These are phyloP conservation scores for Aspergillus sojae DNA, from an alignment of 2,329 filamentous ascomycete genomes.

Conservation along the genomic window DNA sequence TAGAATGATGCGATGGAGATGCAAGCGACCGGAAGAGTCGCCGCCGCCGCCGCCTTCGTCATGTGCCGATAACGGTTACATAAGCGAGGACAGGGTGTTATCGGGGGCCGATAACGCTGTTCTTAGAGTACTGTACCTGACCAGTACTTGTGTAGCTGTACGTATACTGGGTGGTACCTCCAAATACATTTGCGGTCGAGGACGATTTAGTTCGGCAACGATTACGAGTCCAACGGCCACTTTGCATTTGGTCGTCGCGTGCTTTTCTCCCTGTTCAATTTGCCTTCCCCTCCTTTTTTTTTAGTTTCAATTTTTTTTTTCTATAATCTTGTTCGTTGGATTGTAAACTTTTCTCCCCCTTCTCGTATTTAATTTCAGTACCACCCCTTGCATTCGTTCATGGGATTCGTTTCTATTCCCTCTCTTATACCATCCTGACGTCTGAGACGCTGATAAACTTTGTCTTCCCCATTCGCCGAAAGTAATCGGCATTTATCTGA, in stretches of 20 bases:
- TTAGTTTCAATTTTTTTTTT: neutral
- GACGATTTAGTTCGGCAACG: neutral
- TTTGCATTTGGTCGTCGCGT: constrained; percentile 9
- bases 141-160: neutral
- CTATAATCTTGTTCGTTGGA: neutral
- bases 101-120: constrained; percentile 4
- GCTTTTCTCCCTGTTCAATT: constrained; percentile 4
- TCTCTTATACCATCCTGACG: constrained; percentile 1
- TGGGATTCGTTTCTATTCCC: neutral
- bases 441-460: constrained; percentile 7
- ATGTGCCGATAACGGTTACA: constrained; percentile 14
- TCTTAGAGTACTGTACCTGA: neutral
- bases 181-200: neutral
- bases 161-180: neutral
- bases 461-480: constrained; percentile 7
- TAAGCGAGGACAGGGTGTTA: neutral
- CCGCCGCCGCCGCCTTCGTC: constrained; percentile 24
- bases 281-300: neutral
- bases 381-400: constrained; percentile 3
- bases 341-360: neutral
- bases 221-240: constrained; percentile 10
- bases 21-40: constrained; percentile 10
- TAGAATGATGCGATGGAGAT: constrained; percentile 6
- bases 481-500: neutral
- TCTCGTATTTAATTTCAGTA: neutral